phyloP scores from a whole-genome alignment of 1,284 basidiomycete genomes.

The Vanrija pseudolonga region DNA sequence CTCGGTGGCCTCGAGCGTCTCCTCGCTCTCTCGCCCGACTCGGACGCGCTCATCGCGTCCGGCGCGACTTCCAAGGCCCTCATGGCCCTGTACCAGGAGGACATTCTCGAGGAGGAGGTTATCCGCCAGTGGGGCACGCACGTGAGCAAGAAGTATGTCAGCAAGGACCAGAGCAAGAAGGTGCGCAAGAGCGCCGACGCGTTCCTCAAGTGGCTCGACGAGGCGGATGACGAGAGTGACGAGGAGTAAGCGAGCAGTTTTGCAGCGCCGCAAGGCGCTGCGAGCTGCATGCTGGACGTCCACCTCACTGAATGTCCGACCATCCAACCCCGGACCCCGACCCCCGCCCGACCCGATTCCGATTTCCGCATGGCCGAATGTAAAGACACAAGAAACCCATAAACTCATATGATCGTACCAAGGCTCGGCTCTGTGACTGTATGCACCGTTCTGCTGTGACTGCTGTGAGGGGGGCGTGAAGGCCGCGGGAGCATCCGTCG shows the following conservation, averaged over 20 bases:
- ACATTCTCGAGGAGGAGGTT: slow-evolving; percentile 88
- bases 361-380: no score
- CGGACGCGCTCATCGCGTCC: slow-evolving; percentile 32
- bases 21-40: slow-evolving; percentile 64
- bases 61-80: slow-evolving; percentile 65
- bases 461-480: no score
- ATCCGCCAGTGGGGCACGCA: slow-evolving; percentile 93
- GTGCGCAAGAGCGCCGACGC: slow-evolving; percentile 93
- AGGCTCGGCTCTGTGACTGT: no score
- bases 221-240: slow-evolving; percentile 17
- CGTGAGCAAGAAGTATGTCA: slow-evolving; percentile 95
- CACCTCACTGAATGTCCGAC: no score
- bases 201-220: slow-evolving; percentile 63
- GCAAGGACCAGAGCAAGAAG: slow-evolving; percentile 91
- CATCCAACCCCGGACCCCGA: no score
- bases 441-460: no score
- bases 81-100: slow-evolving; percentile 91
- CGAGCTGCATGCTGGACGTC: no score
- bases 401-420: no score
- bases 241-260: background rate
- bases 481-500: no score
- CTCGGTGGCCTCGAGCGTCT: slow-evolving; percentile 85
- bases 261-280: no score
- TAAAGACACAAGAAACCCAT: no score
- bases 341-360: no score